phyloP scores from a whole-genome alignment of 1,284 basidiomycete genomes.

The Kwoniella shivajii region DNA sequence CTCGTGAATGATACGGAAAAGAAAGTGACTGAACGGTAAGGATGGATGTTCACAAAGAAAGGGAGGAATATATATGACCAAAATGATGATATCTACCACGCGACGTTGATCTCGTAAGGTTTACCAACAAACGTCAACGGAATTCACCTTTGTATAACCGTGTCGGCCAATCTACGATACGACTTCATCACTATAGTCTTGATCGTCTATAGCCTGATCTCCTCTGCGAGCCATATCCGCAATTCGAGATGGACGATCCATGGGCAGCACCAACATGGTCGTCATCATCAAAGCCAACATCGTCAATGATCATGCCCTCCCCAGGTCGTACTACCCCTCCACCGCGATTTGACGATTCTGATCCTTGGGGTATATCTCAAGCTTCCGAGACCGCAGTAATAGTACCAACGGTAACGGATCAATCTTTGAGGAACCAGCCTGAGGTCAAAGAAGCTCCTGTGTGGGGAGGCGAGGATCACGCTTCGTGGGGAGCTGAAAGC shows the following conservation, averaged over 20 bases:
- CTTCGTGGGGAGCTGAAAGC: not conserved
- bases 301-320: conserved; percentile 2
- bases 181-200: not conserved
- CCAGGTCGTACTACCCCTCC: conserved; percentile 9
- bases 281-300: conserved; percentile 22
- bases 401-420: too few species aligned
- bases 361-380: conserved; percentile 34
- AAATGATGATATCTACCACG: too few species aligned
- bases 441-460: not conserved
- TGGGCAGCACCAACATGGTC: conserved; percentile 40
- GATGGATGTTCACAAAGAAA: too few species aligned
- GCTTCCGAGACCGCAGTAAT: not conserved
- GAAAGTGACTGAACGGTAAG: too few species aligned
- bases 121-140: too few species aligned
- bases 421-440: not conserved
- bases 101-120: too few species aligned
- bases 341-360: conserved; percentile 23
- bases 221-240: not conserved
- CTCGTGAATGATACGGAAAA: too few species aligned
- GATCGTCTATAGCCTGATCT: too few species aligned
- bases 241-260: conserved; percentile 37
- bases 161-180: too few species aligned
- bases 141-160: too few species aligned
- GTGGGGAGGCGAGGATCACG: conserved; percentile 3
- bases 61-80: too few species aligned